A percentile compares a stretch with the other conserved stretches of the same genome.
Conservation (phyloP, 2,329 filamentous ascomycete species). For the Alternaria postmessia region DNA sequence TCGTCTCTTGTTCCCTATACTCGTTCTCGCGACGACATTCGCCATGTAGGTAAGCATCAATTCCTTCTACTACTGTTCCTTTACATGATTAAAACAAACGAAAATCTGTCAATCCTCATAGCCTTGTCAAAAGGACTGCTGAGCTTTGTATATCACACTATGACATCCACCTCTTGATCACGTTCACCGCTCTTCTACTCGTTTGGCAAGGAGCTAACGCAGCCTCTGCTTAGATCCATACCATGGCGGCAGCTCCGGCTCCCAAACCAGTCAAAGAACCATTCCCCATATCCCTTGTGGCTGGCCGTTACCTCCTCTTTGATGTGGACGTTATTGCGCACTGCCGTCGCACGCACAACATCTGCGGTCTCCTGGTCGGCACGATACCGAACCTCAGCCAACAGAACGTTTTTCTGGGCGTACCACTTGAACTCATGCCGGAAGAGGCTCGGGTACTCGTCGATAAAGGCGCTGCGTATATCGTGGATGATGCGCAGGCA, state of each 20-base stretch:
- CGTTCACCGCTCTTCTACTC: constrained; percentile 18
- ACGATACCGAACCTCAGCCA: constrained; percentile 91
- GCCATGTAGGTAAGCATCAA: not conserved
- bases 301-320: constrained; percentile 86
- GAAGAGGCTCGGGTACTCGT: constrained; percentile 88
- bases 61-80: not conserved
- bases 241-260: constrained; percentile 43
- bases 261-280: constrained; percentile 57
- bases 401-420: constrained; percentile 90
- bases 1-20: not conserved
- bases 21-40: not conserved
- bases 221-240: constrained; percentile 26
- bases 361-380: constrained; percentile 85
- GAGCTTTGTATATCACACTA: no score
- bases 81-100: no score
- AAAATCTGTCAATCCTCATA: constrained; percentile 78
- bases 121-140: no score
- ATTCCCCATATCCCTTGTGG: constrained; percentile 82
- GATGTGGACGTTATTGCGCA: constrained; percentile 81
- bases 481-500: constrained; percentile 79
- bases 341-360: constrained; percentile 80
- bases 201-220: constrained; percentile 29
- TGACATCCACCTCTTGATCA: constrained; percentile 20
- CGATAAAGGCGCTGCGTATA: constrained; percentile 76
- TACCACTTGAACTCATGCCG: constrained; percentile 88